Evolutionary conservation across 805 yeast species (phyloP).

Genomic region (Metschnikowia sp.): DNA sequence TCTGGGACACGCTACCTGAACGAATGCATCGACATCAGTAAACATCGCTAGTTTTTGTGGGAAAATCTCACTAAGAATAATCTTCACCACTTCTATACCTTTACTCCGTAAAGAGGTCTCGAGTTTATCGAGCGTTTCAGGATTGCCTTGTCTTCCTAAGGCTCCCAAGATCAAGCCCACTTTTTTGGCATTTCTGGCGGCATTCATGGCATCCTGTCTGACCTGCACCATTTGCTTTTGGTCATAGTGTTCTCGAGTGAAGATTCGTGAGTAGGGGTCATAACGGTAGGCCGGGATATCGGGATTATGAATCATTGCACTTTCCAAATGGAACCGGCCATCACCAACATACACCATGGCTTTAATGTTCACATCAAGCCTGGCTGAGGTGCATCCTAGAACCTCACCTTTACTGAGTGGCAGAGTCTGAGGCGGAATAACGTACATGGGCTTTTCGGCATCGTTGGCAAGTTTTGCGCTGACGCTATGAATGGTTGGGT

Average conservation of each 20-base stretch:
- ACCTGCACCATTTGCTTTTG: conserved; percentile 77
- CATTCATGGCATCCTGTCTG: conserved; percentile 67
- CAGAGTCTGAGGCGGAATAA: conserved; percentile 84
- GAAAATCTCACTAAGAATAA: conserved; percentile 86
- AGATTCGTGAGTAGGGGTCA: conserved; percentile 91
- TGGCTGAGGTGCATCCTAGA: conserved; percentile 91
- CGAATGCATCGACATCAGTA: conserved; percentile 90
- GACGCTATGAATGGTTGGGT: conserved; percentile 85
- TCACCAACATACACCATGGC: conserved; percentile 94
- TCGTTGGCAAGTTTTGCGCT: conserved; percentile 55
- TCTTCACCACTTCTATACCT: conserved; percentile 72
- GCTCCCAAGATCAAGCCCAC: conserved; percentile 91
- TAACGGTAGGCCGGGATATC: conserved; percentile 86
- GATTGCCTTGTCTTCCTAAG: conserved; percentile 91
- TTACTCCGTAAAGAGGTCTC: conserved; percentile 49
- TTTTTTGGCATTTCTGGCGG: conserved; percentile 57
- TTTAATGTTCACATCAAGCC: conserved; percentile 58
- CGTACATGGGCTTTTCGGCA: conserved; percentile 48
- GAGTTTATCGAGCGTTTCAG: conserved; percentile 66
- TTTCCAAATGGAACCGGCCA: conserved; percentile 92
- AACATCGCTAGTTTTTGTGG: conserved; percentile 91
- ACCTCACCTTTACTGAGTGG: conserved; percentile 96
- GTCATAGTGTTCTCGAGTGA: conserved; percentile 85
- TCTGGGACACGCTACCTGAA: conserved; percentile 97
- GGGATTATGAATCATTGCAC: conserved; percentile 97